phyloP scores from a whole-genome alignment of 352 stramenopile species.

The Phytopythium vexans region DNA sequence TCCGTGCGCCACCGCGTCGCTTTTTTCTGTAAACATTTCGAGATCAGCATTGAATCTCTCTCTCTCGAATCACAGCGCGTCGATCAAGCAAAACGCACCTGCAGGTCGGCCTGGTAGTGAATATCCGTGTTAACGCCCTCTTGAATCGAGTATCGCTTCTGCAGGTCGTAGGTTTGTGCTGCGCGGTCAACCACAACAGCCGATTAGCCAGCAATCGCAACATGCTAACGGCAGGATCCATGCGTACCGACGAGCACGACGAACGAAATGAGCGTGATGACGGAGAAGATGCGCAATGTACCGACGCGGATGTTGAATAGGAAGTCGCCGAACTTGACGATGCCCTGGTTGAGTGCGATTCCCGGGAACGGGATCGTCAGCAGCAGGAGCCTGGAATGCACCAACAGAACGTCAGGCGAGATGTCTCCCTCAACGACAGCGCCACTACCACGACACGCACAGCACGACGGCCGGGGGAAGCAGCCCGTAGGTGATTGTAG shows the following conservation, averaged over 20 bases:
- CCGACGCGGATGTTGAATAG: conserved; percentile 75
- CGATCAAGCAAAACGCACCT: conserved; percentile 25
- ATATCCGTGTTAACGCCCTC: conserved; percentile 30
- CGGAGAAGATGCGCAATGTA: conserved; percentile 65
- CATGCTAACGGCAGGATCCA: neutral
- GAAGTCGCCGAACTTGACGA: conserved; percentile 72
- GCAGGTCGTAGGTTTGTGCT: conserved; percentile 77
- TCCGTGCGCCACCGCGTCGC: conserved; percentile 71
- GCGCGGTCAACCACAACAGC: neutral
- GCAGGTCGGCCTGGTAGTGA: conserved; percentile 70
- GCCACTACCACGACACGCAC: conserved; percentile 27
- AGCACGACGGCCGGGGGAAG: conserved; percentile 75
- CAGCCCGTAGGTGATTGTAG: conserved; percentile 74
- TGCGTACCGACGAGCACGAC: conserved; percentile 42
- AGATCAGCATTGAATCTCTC: neutral
- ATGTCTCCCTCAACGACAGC: neutral
- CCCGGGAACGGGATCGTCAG: conserved; percentile 77
- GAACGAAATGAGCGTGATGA: conserved; percentile 77
- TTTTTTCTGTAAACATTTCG: conserved; percentile 46
- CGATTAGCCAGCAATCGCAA: neutral
- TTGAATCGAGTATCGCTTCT: conserved; percentile 59
- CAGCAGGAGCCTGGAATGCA: conserved; percentile 47
- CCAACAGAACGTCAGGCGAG: neutral
- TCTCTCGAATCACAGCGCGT: neutral
- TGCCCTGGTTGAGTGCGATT: conserved; percentile 50